phyloP scores from a whole-genome alignment of 495 filamentous ascomycete genomes.

The Margaritispora aquatica region DNA sequence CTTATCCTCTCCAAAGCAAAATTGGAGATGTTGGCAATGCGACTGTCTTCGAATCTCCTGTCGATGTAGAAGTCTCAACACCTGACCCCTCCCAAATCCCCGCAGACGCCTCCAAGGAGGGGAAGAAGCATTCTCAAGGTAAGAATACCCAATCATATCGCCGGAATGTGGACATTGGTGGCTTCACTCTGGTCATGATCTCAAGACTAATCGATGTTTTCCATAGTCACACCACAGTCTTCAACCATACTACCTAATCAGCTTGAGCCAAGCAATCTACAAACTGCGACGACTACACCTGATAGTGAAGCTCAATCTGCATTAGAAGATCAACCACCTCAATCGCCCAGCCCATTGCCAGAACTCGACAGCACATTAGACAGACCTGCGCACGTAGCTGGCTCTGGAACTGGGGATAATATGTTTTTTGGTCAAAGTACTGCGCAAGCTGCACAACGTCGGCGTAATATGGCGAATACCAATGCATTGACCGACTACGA shows the following conservation, averaged over 20 bases:
- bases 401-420: constrained; percentile 6
- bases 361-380: constrained; percentile 6
- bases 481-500: constrained; percentile 35
- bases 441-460: constrained; percentile 14
- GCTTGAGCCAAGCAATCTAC: constrained; percentile 10
- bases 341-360: too few relatives aligned
- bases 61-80: constrained; percentile 3
- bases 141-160: constrained; percentile 1
- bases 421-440: constrained; percentile 13
- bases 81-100: background rate
- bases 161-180: background rate
- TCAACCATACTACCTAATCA: constrained; percentile 1
- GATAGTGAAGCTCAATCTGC: background rate
- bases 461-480: constrained; percentile 19
- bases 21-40: background rate
- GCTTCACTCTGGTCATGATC: background rate
- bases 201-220: constrained; percentile 5
- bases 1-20: background rate
- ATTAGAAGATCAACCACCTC: background rate
- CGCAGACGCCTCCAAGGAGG: constrained; percentile 1
- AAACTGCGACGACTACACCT: background rate
- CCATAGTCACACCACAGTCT: constrained; percentile 9
- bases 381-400: background rate
- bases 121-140: constrained; percentile 1
- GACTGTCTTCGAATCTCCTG: background rate